A percentile compares a stretch with the other conserved stretches of the same genome.
phyloP scores from a whole-genome alignment of 306 rosid genomes.

The Rosa persica region DNA sequence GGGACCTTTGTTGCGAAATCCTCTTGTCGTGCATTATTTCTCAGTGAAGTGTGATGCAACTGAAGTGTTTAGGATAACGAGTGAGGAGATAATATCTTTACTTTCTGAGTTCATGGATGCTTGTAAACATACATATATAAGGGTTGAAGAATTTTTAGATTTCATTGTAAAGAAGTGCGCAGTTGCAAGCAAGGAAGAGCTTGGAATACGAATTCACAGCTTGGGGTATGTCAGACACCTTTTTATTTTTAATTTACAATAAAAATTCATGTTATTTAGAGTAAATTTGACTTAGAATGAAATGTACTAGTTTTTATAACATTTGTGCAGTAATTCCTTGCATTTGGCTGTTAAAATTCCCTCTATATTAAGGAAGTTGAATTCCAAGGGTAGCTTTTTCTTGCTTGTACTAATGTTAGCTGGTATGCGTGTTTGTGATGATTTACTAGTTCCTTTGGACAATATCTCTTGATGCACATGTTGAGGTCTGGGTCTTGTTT shows the following conservation, averaged over 20 bases:
- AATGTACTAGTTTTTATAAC: neutral
- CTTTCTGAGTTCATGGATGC: constrained; percentile 39
- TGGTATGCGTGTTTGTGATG: neutral
- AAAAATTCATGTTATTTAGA: neutral
- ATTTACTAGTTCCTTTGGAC: neutral
- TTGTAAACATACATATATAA: constrained; percentile 31
- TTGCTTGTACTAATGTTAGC: neutral
- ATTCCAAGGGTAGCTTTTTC: neutral
- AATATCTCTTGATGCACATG: neutral
- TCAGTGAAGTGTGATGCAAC: constrained; percentile 41
- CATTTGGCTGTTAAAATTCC: neutral
- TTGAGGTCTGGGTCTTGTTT: neutral
- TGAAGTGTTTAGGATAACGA: constrained; percentile 59
- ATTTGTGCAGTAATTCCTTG: neutral
- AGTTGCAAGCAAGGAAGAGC: constrained; percentile 58
- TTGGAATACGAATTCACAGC: constrained; percentile 71
- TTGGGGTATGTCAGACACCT: constrained; percentile 58
- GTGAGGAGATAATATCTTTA: constrained; percentile 49
- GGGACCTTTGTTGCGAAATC: constrained; percentile 83
- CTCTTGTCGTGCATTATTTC: constrained; percentile 78
- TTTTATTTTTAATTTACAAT: constrained; percentile 16
- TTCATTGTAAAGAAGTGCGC: constrained; percentile 58
- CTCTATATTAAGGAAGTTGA: neutral
- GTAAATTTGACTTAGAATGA: neutral
- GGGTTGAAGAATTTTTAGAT: constrained; percentile 61